Conservation (phyloP, 768 basidiomycete species). For the Podaxis sp. region DNA sequence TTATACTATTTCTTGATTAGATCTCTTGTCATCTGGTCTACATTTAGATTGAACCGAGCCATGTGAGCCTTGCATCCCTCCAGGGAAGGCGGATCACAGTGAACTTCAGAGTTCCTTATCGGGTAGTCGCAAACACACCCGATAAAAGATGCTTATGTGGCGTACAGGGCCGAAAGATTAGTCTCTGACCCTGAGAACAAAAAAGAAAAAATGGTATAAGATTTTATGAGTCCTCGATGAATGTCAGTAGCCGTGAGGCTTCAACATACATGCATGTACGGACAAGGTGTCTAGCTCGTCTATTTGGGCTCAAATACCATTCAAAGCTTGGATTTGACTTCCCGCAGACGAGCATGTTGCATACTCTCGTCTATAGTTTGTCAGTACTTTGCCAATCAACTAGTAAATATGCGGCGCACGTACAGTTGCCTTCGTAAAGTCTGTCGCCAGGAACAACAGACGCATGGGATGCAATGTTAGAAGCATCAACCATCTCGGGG, state of each 20-base stretch:
- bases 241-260: not conserved
- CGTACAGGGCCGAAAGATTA: not conserved
- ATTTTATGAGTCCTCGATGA: not conserved
- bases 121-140: not conserved
- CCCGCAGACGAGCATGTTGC: slow-evolving; percentile 27
- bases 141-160: not conserved
- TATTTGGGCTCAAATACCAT: not conserved
- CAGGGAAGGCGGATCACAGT: not conserved
- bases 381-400: not conserved
- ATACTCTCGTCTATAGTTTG: slow-evolving; percentile 29
- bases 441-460: slow-evolving; percentile 66
- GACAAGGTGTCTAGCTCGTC: not conserved
- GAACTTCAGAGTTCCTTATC: not conserved
- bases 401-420: slow-evolving; percentile 23
- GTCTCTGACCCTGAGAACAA: not conserved
- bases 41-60: not conserved
- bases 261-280: not conserved
- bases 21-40: not conserved
- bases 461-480: slow-evolving; percentile 60
- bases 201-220: not conserved
- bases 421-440: slow-evolving; percentile 82
- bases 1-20: not conserved
- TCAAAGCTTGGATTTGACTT: slow-evolving; percentile 25
- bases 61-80: not conserved
- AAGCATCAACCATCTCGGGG: slow-evolving; percentile 87